Base-by-base conservation (phyloP, 1,284 basidiomycete species). In the Cystobasidiaceae sp. region DNA sequence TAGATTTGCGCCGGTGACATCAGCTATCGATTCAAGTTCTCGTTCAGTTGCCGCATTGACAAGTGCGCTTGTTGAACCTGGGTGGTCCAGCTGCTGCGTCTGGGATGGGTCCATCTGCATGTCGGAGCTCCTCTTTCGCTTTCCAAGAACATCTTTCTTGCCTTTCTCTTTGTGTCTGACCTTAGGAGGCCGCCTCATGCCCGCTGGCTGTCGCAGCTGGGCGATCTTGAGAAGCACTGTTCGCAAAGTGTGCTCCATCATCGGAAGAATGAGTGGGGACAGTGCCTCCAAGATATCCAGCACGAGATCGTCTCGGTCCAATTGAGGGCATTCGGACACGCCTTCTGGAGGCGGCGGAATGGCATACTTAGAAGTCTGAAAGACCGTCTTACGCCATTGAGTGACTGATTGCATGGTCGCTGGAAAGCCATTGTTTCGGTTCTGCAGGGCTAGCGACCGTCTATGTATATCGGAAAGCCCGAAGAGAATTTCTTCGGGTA, bases 291-390 rank as follows among this genome's bases (percentile, higher is more conserved):
- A 17, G 19, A 50, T 49, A 23, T 62, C 50, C 28, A 52, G 30
- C 8, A 62, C 37, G 30, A 62, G 39, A 30, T 51, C 50, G 17
- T 62, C 60, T 25, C 50, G 30, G 54, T 62, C 30, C 17, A 62
- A 27, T 32, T 62, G 37, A 25, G 6, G 9, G 13, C 21, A 23
- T 41, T 7, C n/a, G 17, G 44, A 44, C 13, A 15, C 60, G 25
- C 34, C 34, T 15, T 23, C 21, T n/a, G 48, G 44, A 19, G 49
- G 34, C 32, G 60, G 33, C 25, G 60, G 49, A 23, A 62, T 45
- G 9, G 60, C 34, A 25, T 32, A 62, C 27, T 21, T 51, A 25
- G 28, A 43, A n/a, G 30, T 62, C 25, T 33, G 25, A 27, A 62
- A 62, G 33, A 54, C 27, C 7, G 49, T 50, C 17, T 41, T 7